Conservation (phyloP, 257 asterid species). For the Forsythia suspensa region DNA sequence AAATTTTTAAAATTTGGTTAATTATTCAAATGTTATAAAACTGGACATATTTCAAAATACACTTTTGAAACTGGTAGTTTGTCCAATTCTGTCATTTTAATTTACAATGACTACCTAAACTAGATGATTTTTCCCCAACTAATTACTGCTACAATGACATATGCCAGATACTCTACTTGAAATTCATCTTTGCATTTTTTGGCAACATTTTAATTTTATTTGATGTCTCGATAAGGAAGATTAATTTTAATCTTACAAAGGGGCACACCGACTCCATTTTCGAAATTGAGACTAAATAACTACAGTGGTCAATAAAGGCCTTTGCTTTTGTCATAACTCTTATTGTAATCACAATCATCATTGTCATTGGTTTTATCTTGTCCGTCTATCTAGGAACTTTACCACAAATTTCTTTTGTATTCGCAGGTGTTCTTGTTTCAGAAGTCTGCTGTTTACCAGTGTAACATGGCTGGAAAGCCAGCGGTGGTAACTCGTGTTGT, state of each 20-base stretch:
- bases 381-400: not conserved
- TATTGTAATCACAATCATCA: not conserved
- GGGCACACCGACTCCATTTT: not conserved
- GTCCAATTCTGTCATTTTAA: too few species aligned
- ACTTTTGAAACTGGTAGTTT: too few species aligned
- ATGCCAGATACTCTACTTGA: not conserved
- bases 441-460: slow-evolving; percentile 83
- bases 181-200: not conserved
- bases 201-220: not conserved
- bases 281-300: not conserved
- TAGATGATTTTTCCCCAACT: not conserved
- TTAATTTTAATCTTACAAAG: not conserved
- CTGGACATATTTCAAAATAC: too few species aligned
- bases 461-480: slow-evolving; percentile 98
- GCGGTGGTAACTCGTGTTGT: slow-evolving; percentile 96
- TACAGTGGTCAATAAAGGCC: not conserved
- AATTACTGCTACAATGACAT: not conserved
- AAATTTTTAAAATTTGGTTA: too few species aligned
- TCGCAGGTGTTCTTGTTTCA: slow-evolving; percentile 85
- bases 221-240: not conserved
- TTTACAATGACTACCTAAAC: not conserved
- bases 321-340: not conserved
- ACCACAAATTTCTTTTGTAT: slow-evolving; percentile 15
- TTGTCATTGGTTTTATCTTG: slow-evolving; percentile 1
- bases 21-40: too few species aligned